A percentile compares a stretch with the other conserved stretches of the same genome.
These are phyloP conservation scores for Saturnispora zaruensis DNA, from an alignment of 805 yeast genomes.

Conservation along the genomic window DNA sequence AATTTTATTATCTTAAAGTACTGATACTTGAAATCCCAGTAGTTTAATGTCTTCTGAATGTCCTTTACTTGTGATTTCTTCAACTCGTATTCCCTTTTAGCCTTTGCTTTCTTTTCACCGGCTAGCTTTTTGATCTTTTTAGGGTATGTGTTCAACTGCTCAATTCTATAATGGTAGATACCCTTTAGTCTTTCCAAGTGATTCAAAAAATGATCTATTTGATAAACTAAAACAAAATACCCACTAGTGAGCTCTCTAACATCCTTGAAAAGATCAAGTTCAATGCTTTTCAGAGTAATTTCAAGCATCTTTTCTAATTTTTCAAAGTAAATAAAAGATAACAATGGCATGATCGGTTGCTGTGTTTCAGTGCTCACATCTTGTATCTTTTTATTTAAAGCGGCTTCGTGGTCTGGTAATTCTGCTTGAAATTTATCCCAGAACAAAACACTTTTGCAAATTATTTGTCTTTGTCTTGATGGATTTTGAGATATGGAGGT, in stretches of 20 bases:
- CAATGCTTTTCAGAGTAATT: conserved; percentile 65
- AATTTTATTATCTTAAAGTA: conserved; percentile 13
- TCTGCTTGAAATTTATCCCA: conserved; percentile 82
- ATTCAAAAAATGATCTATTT: conserved; percentile 16
- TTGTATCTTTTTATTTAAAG: conserved; percentile 8
- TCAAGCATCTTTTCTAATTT: conserved; percentile 68
- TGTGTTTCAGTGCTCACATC: conserved; percentile 30
- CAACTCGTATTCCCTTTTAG: conserved; percentile 20
- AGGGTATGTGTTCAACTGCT: conserved; percentile 16
- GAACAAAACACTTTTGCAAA: conserved; percentile 42
- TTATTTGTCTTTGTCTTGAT: conserved; percentile 73
- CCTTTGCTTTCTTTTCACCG: conserved; percentile 21
- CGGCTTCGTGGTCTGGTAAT: conserved; percentile 53
- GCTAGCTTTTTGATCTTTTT: conserved; percentile 22
- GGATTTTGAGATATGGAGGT: conserved; percentile 54
- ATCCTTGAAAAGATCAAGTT: conserved; percentile 59
- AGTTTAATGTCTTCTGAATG: conserved; percentile 12
- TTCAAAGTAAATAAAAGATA: conserved; percentile 59
- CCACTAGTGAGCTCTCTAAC: conserved; percentile 43
- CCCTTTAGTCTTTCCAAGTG: conserved; percentile 19
- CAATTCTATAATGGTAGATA: conserved; percentile 16
- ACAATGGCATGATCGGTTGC: conserved; percentile 49
- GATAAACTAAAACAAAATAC: conserved; percentile 5
- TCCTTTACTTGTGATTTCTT: conserved; percentile 12
- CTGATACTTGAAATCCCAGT: conserved; percentile 11